Base-by-base conservation (phyloP, 2,329 filamentous ascomycete genomes). In the Ophiocordyceps camponoti-saundersi region DNA sequence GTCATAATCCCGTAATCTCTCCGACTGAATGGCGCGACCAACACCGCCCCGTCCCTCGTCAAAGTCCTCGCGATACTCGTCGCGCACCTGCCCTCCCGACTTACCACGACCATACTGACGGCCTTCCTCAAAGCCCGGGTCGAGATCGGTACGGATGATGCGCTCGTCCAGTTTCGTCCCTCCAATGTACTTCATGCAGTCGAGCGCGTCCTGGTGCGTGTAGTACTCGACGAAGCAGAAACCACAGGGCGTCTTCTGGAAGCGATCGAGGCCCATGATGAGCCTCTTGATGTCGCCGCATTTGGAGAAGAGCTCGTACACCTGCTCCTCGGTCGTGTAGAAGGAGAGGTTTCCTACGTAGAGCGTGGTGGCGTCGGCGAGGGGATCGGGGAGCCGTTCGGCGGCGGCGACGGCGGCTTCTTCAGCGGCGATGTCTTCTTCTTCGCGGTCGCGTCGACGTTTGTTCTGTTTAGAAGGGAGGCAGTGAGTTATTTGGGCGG, bases 181-280 rank as follows among this genome's bases (percentile, higher is more conserved):
- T 48, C 92, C 92, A 58, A 98, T 82, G 63, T 96, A 98, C 68
- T 96, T 98, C 80, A 98, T 82, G 66, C 90, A 96, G 63, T 98
- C 92, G 45, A 98, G 75, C 10, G 92, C 92, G 64, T 98, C 92
- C 61, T 95, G 83, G 64, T 96, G 92, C 29, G 82, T 95, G 70
- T 95, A 96, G 69, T 98, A 98, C 67, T 98, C 92, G 59, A 98
- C 92, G 61, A 98, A 98, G 72, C 92, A 98, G 73, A 98, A 98
- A 40, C 92, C 92, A 65, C 92, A 98, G 1, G 92, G 92, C 1
- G 92, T 98, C 71, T 98, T 98, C 65, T 84, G 85, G 71, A 92
- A 95, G 48, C 92, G 83, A 63, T 98, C 92, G 46, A 98, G 79
- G 45, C 92, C 92, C 92, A 98, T 98, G 53, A 98, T 79, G 44